Conservation (phyloP, 148 eudicot genomes). For the Rhododendron kiyosumense region DNA sequence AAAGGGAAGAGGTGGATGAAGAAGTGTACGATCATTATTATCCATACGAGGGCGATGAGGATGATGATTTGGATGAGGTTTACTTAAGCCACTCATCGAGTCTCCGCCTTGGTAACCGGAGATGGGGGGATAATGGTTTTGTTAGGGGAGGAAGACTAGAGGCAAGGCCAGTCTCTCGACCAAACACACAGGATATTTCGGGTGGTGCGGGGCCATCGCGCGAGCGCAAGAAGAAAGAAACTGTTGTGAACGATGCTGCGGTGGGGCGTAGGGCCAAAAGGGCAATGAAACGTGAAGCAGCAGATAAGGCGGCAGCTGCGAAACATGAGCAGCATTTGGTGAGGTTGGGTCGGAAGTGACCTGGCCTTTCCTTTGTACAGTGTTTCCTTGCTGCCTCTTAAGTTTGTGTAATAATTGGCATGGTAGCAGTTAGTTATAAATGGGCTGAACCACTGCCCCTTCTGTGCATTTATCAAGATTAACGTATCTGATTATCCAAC, state of each 20-base stretch:
- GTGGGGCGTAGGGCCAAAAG: conserved; percentile 85
- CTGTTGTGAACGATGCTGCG: conserved; percentile 25
- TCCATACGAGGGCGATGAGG: conserved; percentile 35
- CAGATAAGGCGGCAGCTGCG: conserved; percentile 78
- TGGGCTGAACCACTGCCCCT: conserved; percentile 3
- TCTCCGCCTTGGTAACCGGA: conserved; percentile 64
- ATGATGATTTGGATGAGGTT: conserved; percentile 50
- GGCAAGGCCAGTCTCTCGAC: conserved; percentile 56
- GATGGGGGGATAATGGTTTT: conserved; percentile 89
- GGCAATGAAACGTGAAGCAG: conserved; percentile 90
- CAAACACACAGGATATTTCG: conserved; percentile 26
- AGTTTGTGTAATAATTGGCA: conserved; percentile 6
- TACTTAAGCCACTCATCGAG: conserved; percentile 47
- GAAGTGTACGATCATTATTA: conserved; percentile 35
- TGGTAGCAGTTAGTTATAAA: background rate
- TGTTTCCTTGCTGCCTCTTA: background rate
- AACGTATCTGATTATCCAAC: background rate
- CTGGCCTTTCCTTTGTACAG: conserved; percentile 5
- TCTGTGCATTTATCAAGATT: background rate
- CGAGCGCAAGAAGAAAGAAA: conserved; percentile 60
- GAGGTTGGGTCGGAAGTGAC: conserved; percentile 57
- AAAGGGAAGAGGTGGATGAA: conserved; percentile 40
- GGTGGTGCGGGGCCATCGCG: conserved; percentile 55
- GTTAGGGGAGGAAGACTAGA: conserved; percentile 76
- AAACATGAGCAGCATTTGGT: conserved; percentile 73